Evolutionary conservation across 257 asterid species (phyloP).

Genomic region (Lycium ferocissimum): DNA sequence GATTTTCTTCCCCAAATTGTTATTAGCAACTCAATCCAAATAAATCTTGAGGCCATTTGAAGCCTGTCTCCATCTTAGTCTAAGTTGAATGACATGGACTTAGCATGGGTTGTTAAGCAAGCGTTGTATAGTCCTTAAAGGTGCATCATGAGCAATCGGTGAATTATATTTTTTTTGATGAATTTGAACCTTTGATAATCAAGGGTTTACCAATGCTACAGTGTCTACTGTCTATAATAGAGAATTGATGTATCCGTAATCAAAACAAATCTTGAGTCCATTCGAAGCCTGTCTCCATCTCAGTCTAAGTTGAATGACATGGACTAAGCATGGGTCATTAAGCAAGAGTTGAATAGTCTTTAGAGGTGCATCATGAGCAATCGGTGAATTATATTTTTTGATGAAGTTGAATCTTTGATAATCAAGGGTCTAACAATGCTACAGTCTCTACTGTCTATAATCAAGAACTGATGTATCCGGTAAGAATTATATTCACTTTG

Average conservation of each 20-base stretch:
- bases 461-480: not conserved
- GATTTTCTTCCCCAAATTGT: constrained; percentile 1
- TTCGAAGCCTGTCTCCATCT: not conserved
- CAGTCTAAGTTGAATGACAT: not conserved
- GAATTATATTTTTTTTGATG: not conserved
- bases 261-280: not conserved
- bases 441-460: not conserved
- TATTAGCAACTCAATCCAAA: not conserved
- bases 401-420: not conserved
- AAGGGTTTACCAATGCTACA: not conserved
- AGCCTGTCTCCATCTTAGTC: not conserved
- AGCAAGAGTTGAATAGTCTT: not conserved
- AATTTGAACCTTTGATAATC: not conserved
- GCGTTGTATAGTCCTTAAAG: not conserved
- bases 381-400: not conserved
- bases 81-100: not conserved
- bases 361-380: not conserved
- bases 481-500: not conserved
- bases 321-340: not conserved
- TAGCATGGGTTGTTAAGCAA: not conserved
- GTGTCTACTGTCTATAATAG: not conserved
- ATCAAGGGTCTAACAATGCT: not conserved
- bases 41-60: not conserved
- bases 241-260: not conserved
- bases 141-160: not conserved